A percentile compares a stretch with the other conserved stretches of the same genome.
Conservation (phyloP, 2,329 filamentous ascomycete genomes). For the Hymenoscyphus albidus region DNA sequence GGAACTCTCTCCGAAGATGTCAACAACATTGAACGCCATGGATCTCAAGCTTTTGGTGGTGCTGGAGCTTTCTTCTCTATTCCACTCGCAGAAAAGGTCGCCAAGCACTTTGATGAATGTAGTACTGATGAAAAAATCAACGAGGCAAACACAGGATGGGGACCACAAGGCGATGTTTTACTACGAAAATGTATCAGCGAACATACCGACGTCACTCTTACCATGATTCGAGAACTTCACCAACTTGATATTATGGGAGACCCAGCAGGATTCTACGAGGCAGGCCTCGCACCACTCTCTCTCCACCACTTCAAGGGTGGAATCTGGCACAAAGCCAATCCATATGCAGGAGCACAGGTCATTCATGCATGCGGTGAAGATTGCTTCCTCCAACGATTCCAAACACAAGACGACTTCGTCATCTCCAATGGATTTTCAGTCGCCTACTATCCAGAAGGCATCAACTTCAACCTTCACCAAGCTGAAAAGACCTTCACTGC, state of each 20-base stretch:
- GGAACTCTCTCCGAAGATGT: conserved; percentile 34
- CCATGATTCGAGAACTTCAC: conserved; percentile 30
- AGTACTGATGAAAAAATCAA: conserved; percentile 48
- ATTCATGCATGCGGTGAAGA: conserved; percentile 33
- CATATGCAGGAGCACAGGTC: conserved; percentile 29
- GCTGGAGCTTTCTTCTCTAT: conserved; percentile 35
- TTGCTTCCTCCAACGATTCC: conserved; percentile 33
- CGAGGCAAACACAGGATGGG: conserved; percentile 56
- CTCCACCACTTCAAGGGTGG: conserved; percentile 42
- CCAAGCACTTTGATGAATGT: conserved; percentile 44
- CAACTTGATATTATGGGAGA: conserved; percentile 34
- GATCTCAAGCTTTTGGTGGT: conserved; percentile 33
- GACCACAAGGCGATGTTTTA: conserved; percentile 40
- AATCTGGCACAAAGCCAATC: conserved; percentile 45
- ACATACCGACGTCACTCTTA: conserved; percentile 32
- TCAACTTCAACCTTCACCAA: conserved; percentile 32
- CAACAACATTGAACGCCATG: conserved; percentile 32
- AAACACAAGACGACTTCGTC: conserved; percentile 31
- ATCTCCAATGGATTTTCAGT: conserved; percentile 33
- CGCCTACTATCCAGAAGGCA: conserved; percentile 31
- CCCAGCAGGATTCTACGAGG: conserved; percentile 33
- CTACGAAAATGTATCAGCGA: conserved; percentile 34
- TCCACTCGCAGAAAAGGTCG: conserved; percentile 45
- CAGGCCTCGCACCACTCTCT: conserved; percentile 28
- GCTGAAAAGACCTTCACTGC: conserved; percentile 32